Conservation (phyloP, 169 alveolate species). For the Perkinsus olseni region DNA sequence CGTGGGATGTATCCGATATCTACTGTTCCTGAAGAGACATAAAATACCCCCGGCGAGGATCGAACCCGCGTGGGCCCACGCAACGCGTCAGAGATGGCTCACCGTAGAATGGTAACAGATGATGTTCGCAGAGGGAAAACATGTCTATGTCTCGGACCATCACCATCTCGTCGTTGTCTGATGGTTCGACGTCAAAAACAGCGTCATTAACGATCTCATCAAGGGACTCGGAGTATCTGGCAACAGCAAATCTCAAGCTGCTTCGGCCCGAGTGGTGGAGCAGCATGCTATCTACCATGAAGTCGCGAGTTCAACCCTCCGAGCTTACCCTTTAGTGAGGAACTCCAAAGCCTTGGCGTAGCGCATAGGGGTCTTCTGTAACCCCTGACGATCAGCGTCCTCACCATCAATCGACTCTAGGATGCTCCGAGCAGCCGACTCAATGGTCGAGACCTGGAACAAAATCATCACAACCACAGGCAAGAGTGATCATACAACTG, state of each 20-base stretch:
- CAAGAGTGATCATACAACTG: too few relatives aligned
- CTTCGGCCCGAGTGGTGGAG: too few relatives aligned
- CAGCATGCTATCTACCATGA: neutral
- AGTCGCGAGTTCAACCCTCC: neutral
- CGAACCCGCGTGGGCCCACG: conserved; percentile 6
- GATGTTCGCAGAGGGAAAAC: conserved; percentile 36
- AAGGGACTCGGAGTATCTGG: neutral
- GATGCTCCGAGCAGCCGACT: neutral
- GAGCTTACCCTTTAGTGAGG: conserved; percentile 10
- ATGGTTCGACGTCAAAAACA: neutral
- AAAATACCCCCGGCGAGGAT: neutral
- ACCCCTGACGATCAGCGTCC: neutral
- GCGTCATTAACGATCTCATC: neutral
- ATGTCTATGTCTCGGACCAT: conserved; percentile 13
- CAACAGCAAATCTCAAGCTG: neutral
- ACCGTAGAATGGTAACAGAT: conserved; percentile 36
- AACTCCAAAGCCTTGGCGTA: conserved; percentile 14
- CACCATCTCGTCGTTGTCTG: neutral
- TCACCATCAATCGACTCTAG: neutral
- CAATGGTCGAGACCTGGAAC: neutral
- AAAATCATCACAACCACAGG: neutral
- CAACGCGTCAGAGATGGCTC: neutral
- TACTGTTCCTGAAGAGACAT: neutral
- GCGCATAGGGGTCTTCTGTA: conserved; percentile 18
- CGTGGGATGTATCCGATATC: conserved; percentile 25